Conservation (phyloP, 257 asterid species). For the Penstemon eatonii region DNA sequence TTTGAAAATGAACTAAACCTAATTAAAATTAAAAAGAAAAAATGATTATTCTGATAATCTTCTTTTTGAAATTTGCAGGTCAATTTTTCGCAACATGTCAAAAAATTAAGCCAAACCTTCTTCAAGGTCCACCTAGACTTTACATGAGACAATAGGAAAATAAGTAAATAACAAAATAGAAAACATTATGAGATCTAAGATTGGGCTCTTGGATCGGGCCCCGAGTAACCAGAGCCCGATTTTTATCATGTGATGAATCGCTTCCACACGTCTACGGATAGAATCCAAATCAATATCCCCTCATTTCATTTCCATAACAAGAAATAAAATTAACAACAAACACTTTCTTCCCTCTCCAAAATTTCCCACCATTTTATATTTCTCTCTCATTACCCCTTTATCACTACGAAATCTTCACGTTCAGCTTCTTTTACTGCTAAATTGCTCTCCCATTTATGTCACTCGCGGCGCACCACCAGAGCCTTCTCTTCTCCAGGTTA, state of each 20-base stretch:
- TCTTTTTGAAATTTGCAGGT: too few species aligned
- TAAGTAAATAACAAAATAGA: too few species aligned
- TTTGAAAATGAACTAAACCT: too few species aligned
- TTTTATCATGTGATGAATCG: slow-evolving; percentile 39
- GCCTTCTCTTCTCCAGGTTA: slow-evolving; percentile 58
- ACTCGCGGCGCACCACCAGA: slow-evolving; percentile 54
- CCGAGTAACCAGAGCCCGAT: background rate
- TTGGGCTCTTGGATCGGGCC: background rate
- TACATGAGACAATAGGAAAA: too few species aligned
- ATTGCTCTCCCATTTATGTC: slow-evolving; percentile 41
- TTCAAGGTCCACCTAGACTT: too few species aligned
- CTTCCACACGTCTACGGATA: slow-evolving; percentile 64
- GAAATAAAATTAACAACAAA: slow-evolving; percentile 18
- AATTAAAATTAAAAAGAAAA: too few species aligned
- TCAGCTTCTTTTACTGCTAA: slow-evolving; percentile 10
- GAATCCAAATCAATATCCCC: slow-evolving; percentile 16
- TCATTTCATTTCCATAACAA: slow-evolving; percentile 24
- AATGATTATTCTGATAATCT: background rate
- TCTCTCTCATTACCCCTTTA: slow-evolving; percentile 5
- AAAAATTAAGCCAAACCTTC: background rate
- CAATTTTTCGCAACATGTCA: background rate
- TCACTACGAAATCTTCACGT: slow-evolving; percentile 4
- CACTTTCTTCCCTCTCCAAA: slow-evolving; percentile 24
- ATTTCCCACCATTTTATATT: slow-evolving; percentile 34
- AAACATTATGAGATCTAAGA: background rate